A percentile compares a stretch with the other conserved stretches of the same genome.
Conservation (phyloP, 257 asterid species). For the Plantago ovata region DNA sequence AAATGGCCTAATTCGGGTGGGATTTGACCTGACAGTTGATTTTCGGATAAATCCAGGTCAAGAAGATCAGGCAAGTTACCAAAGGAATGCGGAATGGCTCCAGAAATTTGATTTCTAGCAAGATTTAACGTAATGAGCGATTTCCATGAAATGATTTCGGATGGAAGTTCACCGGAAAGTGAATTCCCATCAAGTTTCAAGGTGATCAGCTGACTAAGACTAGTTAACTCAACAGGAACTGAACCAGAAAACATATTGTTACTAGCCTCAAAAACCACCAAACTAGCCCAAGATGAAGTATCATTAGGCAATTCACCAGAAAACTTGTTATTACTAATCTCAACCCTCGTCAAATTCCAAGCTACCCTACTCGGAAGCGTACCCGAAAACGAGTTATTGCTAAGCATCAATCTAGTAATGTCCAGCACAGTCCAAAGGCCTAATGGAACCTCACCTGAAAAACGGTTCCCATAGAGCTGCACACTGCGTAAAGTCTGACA, state of each 20-base stretch:
- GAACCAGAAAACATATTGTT: conserved; percentile 59
- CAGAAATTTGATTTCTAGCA: conserved; percentile 54
- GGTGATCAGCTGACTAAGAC: conserved; percentile 43
- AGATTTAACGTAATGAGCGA: conserved; percentile 51
- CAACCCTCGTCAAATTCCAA: conserved; percentile 58
- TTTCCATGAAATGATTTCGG: conserved; percentile 57
- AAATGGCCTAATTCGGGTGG: conserved; percentile 54
- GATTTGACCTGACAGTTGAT: conserved; percentile 59
- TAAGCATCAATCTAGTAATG: conserved; percentile 58
- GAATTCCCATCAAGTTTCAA: conserved; percentile 65
- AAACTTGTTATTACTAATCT: conserved; percentile 61
- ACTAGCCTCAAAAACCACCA: conserved; percentile 63
- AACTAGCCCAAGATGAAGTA: conserved; percentile 49
- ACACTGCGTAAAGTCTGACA: conserved; percentile 49
- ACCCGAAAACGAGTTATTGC: conserved; percentile 61
- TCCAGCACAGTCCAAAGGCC: conserved; percentile 48
- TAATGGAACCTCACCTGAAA: conserved; percentile 67
- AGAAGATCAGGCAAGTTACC: conserved; percentile 58
- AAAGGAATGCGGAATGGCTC: conserved; percentile 49
- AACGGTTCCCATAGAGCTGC: conserved; percentile 48
- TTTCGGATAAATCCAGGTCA: conserved; percentile 58
- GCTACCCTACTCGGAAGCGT: conserved; percentile 52
- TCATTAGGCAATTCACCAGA: conserved; percentile 55
- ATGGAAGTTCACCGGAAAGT: conserved; percentile 60
- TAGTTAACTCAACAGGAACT: conserved; percentile 53